Conservation (phyloP, 1,139 yeast genomes). For the Pichia terricola region DNA sequence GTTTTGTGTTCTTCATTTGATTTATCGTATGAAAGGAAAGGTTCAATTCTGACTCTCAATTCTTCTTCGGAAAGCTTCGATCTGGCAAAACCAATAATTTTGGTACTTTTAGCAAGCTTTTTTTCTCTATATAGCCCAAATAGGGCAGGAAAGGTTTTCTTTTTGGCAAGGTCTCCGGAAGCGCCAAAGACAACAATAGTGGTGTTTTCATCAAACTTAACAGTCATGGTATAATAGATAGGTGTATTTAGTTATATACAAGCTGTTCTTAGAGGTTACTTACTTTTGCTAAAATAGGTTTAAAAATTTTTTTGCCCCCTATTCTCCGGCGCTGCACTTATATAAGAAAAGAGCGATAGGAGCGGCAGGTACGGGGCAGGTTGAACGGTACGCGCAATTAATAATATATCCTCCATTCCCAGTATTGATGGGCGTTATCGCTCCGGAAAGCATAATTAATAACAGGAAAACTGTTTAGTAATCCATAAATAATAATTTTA, state of each 20-base stretch:
- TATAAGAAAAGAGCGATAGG: too few species aligned
- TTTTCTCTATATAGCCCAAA: constrained; percentile 76
- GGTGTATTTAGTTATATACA: neutral
- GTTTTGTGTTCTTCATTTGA: constrained; percentile 22
- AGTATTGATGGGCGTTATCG: too few species aligned
- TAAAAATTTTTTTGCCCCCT: too few species aligned
- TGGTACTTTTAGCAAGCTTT: constrained; percentile 56
- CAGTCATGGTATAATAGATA: neutral
- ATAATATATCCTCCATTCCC: too few species aligned
- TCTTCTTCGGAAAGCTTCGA: constrained; percentile 61
- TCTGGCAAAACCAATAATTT: constrained; percentile 88
- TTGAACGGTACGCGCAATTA: too few species aligned
- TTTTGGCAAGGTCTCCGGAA: constrained; percentile 93
- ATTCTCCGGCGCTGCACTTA: too few species aligned
- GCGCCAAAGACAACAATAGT: constrained; percentile 89
- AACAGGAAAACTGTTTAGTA: too few species aligned
- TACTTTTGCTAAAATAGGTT: neutral
- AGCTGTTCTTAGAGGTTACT: neutral
- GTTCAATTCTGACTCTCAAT: constrained; percentile 54
- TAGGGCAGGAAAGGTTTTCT: constrained; percentile 83
- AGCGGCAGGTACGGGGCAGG: too few species aligned
- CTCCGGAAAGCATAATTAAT: too few species aligned
- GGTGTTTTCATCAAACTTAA: constrained; percentile 36
- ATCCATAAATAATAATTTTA: too few species aligned
- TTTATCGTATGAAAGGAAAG: constrained; percentile 50